These are phyloP conservation scores for Coelastrella sp. DNA, from an alignment of 139 green algal species.

Conservation along the genomic window DNA sequence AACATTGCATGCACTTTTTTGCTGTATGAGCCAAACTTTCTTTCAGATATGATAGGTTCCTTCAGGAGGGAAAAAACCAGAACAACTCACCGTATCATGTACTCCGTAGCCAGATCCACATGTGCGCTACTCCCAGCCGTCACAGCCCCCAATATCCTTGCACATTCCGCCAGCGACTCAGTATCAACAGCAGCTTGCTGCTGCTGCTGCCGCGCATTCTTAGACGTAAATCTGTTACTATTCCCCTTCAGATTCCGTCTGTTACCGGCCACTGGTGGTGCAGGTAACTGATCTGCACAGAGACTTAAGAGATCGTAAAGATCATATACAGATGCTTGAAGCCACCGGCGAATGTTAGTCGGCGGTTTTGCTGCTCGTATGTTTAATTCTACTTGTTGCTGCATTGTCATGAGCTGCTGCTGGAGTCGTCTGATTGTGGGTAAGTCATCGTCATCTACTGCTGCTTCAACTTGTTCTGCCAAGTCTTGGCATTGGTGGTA, in stretches of 20 bases:
- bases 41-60: too few species aligned
- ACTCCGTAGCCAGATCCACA: constrained; percentile 35
- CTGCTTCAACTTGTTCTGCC: constrained; percentile 1
- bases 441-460: constrained; percentile 42
- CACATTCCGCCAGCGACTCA: constrained; percentile 30
- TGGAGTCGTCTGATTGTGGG: constrained; percentile 10
- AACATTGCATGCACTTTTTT: too few species aligned
- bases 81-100: constrained; percentile 44
- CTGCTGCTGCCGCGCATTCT: background rate
- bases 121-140: constrained; percentile 32
- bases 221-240: too few species aligned
- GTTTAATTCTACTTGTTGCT: constrained; percentile 42
- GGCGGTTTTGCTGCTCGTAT: constrained; percentile 38
- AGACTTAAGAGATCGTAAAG: constrained; percentile 62
- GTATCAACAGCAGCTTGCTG: constrained; percentile 13
- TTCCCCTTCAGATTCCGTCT: background rate
- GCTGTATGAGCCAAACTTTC: too few species aligned
- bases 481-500: constrained; percentile 31
- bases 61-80: too few species aligned
- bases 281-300: constrained; percentile 52
- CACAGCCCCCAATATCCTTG: constrained; percentile 30
- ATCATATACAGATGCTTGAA: constrained; percentile 59
- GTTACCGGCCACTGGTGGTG: background rate
- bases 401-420: constrained; percentile 44
- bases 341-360: constrained; percentile 44